Base-by-base conservation (phyloP, 179 eudicot genomes). In the Sideroxylon spinosum region DNA sequence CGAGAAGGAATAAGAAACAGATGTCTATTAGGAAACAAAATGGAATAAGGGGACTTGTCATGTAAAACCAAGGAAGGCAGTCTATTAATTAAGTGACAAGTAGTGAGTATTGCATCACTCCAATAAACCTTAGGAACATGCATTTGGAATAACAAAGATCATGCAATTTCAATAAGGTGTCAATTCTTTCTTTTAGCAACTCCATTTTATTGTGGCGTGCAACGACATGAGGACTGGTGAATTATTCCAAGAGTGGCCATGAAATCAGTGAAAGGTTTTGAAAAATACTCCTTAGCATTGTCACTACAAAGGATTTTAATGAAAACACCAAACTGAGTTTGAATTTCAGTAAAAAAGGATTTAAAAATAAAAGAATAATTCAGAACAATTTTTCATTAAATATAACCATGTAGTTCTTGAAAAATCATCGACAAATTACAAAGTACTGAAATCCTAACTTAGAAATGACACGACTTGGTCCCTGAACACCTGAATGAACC, bases 401-500 rank as follows among this genome's bases (percentile, higher is more conserved):
- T 20, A 53, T 19, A 78, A 11, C 80, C 75, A 78, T n/a, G n/a
- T n/a, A n/a, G n/a, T n/a, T n/a, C n/a, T n/a, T n/a, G n/a, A n/a
- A n/a, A n/a, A n/a, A n/a, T n/a, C n/a, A n/a, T n/a, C n/a, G n/a
- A n/a, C n/a, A n/a, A n/a, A n/a, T n/a, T n/a, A n/a, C n/a, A n/a
- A n/a, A n/a, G n/a, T n/a, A n/a, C n/a, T n/a, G n/a, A n/a, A n/a
- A n/a, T n/a, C n/a, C n/a, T n/a, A n/a, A n/a, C n/a, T n/a, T n/a
- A n/a, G n/a, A n/a, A n/a, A n/a, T n/a, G 9, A 32, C 12, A 3
- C 62, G 66, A 69, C 2, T 16, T 3, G 80, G 80, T 13, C 75
- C 75, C 75, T 74, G 68, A 29, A 78, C 32, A 32, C 56, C 74
- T 20, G 17, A 49, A 16, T 71, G 70, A 8, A 78, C 46, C 9